These are phyloP conservation scores for Paradendryphiella salina DNA, from an alignment of 2,329 filamentous ascomycete species.

Conservation along the genomic window DNA sequence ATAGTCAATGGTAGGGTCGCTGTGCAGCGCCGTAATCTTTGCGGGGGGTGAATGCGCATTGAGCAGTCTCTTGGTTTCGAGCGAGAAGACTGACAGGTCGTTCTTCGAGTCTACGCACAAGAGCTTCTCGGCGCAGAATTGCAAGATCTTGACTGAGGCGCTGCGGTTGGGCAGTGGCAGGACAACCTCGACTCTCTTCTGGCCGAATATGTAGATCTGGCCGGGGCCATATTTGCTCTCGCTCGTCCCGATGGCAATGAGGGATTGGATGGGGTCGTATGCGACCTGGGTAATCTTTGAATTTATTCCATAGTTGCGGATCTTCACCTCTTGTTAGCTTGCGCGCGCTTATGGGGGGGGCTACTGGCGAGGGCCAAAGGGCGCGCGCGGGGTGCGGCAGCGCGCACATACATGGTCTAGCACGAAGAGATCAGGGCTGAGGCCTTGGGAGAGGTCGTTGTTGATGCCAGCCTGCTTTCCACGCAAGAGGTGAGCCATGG, in stretches of 20 bases:
- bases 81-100: constrained; percentile 81
- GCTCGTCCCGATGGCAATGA: constrained; percentile 88
- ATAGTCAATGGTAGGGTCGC: constrained; percentile 92
- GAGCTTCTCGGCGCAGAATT: constrained; percentile 85
- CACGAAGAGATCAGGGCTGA: constrained; percentile 75
- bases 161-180: constrained; percentile 68
- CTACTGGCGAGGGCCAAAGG: neutral
- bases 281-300: constrained; percentile 72
- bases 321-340: constrained; percentile 31
- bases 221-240: constrained; percentile 84
- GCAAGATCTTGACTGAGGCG: constrained; percentile 74
- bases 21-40: constrained; percentile 71
- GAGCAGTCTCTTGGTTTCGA: constrained; percentile 68
- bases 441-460: constrained; percentile 82
- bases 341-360: constrained; percentile 1
- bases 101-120: constrained; percentile 83
- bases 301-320: constrained; percentile 60
- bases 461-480: constrained; percentile 93
- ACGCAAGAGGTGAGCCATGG: constrained; percentile 84
- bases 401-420: constrained; percentile 70
- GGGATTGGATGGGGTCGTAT: constrained; percentile 91
- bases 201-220: constrained; percentile 87
- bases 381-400: constrained; percentile 20
- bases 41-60: constrained; percentile 76
- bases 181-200: constrained; percentile 75